Conservation (phyloP, 2,329 filamentous ascomycete genomes). For the Thyridium curvatum region DNA sequence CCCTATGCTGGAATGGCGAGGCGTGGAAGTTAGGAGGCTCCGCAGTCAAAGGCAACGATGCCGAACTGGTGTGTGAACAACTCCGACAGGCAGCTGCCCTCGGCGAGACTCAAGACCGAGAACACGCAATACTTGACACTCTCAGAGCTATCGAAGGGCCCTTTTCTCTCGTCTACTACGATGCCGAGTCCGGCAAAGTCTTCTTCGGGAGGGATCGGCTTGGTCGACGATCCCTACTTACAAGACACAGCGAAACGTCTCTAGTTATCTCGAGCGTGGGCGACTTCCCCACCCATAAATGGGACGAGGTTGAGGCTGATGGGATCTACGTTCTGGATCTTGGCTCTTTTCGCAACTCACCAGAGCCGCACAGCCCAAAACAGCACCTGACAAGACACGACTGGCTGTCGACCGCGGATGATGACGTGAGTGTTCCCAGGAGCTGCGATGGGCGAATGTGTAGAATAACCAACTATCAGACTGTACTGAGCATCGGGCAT, state of each 20-base stretch:
- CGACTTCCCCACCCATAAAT: slow-evolving; percentile 44
- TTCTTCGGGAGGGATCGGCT: slow-evolving; percentile 86
- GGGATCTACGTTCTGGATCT: slow-evolving; percentile 69
- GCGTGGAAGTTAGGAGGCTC: slow-evolving; percentile 69
- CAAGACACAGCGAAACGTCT: slow-evolving; percentile 35
- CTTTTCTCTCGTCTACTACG: slow-evolving; percentile 83
- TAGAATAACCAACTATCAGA: slow-evolving; percentile 32
- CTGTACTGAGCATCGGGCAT: slow-evolving; percentile 32
- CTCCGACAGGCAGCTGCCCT: slow-evolving; percentile 43
- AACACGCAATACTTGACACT: slow-evolving; percentile 37
- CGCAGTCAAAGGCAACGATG: slow-evolving; percentile 70
- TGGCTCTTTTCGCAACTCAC: slow-evolving; percentile 8
- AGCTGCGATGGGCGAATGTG: no score
- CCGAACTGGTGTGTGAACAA: slow-evolving; percentile 57
- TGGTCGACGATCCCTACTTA: slow-evolving; percentile 76
- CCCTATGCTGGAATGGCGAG: slow-evolving; percentile 96
- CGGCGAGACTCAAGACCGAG: slow-evolving; percentile 11
- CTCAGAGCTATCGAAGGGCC: slow-evolving; percentile 68
- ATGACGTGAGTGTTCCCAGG: slow-evolving; percentile 43
- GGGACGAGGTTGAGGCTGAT: slow-evolving; percentile 79
- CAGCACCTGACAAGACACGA: slow-evolving; percentile 14
- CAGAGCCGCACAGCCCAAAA: slow-evolving; percentile 6
- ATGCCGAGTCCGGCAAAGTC: slow-evolving; percentile 53
- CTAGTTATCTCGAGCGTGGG: slow-evolving; percentile 68
- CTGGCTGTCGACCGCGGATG: slow-evolving; percentile 26